phyloP scores from a whole-genome alignment of 306 rosid genomes.

The Quercus gilva region DNA sequence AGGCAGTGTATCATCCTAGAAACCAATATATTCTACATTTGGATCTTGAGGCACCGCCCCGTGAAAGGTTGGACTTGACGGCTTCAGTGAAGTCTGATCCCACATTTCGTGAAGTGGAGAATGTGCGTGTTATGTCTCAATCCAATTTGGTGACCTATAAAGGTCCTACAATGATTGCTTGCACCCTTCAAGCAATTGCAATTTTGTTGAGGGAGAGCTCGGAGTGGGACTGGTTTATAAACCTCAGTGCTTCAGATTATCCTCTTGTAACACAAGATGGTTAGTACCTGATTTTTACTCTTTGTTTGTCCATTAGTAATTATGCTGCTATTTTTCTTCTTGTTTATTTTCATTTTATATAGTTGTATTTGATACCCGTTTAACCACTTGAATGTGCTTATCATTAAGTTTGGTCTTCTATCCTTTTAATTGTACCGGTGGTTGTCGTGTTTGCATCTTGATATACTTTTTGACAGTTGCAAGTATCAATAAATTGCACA shows the following conservation, averaged over 20 bases:
- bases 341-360: constrained; percentile 15
- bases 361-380: background rate
- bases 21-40: constrained; percentile 87
- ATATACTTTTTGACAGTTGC: constrained; percentile 12
- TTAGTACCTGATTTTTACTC: constrained; percentile 36
- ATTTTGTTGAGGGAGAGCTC: constrained; percentile 78
- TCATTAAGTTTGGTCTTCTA: constrained; percentile 4
- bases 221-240: constrained; percentile 87
- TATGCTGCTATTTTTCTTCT: constrained; percentile 5
- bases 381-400: background rate
- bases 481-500: background rate
- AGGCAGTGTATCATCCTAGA: constrained; percentile 92
- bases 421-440: constrained; percentile 4
- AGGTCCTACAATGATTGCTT: constrained; percentile 99
- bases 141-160: constrained; percentile 89
- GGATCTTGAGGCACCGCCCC: constrained; percentile 98
- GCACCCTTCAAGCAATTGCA: constrained; percentile 93
- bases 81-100: constrained; percentile 79
- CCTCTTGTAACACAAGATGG: constrained; percentile 98
- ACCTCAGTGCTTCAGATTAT: constrained; percentile 98
- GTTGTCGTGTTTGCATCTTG: background rate
- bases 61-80: constrained; percentile 93
- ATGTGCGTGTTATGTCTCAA: constrained; percentile 85
- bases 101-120: constrained; percentile 71
- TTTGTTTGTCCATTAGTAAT: constrained; percentile 9